Evolutionary conservation across 2,329 filamentous ascomycete genomes (phyloP).

Genomic region (Fusarium oxysporum): DNA sequence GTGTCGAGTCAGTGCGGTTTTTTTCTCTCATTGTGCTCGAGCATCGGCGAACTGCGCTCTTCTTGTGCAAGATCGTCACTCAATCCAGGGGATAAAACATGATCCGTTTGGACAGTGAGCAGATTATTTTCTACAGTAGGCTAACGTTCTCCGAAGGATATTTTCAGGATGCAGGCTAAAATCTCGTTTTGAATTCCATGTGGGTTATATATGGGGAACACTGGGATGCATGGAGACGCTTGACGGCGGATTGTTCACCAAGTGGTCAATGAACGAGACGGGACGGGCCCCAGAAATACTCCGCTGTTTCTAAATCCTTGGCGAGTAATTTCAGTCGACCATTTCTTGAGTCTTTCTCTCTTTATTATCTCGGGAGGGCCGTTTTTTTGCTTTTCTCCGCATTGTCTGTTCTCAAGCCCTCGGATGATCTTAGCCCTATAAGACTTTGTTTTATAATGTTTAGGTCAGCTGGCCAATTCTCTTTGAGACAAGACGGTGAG

Average conservation of each 20-base stretch:
- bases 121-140: neutral
- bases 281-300: neutral
- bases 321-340: constrained; percentile 2
- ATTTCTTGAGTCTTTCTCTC: neutral
- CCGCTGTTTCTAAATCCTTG: neutral
- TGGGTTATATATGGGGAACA: constrained; percentile 11
- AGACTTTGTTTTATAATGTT: neutral
- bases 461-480: neutral
- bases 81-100: constrained; percentile 10
- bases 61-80: constrained; percentile 27
- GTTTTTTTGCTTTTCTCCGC: constrained; percentile 20
- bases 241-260: neutral
- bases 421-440: constrained; percentile 1
- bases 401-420: constrained; percentile 14
- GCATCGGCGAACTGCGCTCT: constrained; percentile 8
- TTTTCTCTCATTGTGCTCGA: neutral
- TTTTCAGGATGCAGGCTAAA: constrained; percentile 1
- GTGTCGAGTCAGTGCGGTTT: neutral
- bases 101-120: neutral
- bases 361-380: neutral
- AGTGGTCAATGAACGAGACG: neutral
- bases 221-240: neutral
- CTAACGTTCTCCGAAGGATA: neutral
- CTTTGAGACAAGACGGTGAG: neutral
- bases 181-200: neutral